These are phyloP conservation scores for Neodidymelliopsis sp. DNA, from an alignment of 2,329 filamentous ascomycete species.

Conservation along the genomic window DNA sequence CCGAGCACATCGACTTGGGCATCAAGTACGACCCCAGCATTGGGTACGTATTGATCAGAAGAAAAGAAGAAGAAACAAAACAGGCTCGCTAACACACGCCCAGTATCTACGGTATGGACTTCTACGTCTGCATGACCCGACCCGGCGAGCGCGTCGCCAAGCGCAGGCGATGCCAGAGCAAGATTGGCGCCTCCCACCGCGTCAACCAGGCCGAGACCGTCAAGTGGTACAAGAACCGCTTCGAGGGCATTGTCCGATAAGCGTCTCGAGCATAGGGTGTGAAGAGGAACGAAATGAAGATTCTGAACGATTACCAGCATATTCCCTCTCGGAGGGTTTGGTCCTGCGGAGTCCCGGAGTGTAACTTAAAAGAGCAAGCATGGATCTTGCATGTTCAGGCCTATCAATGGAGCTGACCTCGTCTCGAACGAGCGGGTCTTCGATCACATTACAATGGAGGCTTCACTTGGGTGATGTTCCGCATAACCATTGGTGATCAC, in stretches of 20 bases:
- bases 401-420: slow-evolving; percentile 56
- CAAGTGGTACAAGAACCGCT: slow-evolving; percentile 97
- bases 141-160: slow-evolving; percentile 97
- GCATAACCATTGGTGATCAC: slow-evolving; percentile 64
- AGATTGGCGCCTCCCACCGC: slow-evolving; percentile 85
- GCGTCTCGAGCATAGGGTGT: slow-evolving; percentile 48
- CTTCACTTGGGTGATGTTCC: slow-evolving; percentile 65
- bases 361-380: slow-evolving; percentile 53
- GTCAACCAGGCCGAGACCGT: slow-evolving; percentile 95
- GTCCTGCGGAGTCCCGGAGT: slow-evolving; percentile 50
- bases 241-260: slow-evolving; percentile 99
- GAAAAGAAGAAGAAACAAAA: background rate
- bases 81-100: slow-evolving; percentile 30
- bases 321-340: slow-evolving; percentile 48
- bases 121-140: slow-evolving; percentile 99
- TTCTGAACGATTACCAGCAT: slow-evolving; percentile 48
- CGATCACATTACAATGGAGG: slow-evolving; percentile 63
- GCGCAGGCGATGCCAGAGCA: slow-evolving; percentile 88
- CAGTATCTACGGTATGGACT: slow-evolving; percentile 81
- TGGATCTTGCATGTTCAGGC: slow-evolving; percentile 48
- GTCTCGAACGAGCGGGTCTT: slow-evolving; percentile 47
- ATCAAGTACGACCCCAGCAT: slow-evolving; percentile 73
- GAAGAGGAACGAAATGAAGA: slow-evolving; percentile 38
- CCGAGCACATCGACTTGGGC: slow-evolving; percentile 99
- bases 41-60: slow-evolving; percentile 38